A percentile compares a stretch with the other conserved stretches of the same genome.
Conservation (phyloP, 176 grass and related monocot species). For the Paspalum notatum region DNA sequence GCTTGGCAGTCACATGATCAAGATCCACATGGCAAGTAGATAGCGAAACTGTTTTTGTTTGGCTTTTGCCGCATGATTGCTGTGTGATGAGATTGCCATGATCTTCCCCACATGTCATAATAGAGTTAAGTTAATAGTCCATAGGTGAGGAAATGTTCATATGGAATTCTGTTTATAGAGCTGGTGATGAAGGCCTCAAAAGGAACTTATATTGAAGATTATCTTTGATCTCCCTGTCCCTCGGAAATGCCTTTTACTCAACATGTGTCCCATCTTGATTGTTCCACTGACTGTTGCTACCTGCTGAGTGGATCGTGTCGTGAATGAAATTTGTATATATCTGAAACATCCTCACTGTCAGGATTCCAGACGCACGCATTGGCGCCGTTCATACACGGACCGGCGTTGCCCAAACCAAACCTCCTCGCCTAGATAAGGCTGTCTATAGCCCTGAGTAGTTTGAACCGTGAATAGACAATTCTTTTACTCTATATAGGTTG, state of each 20-base stretch:
- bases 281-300: background rate
- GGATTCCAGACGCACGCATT: background rate
- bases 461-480: no score
- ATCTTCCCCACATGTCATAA: constrained; percentile 29
- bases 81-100: constrained; percentile 28
- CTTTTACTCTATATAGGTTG: no score
- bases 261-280: background rate
- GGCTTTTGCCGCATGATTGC: constrained; percentile 25
- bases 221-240: constrained; percentile 20
- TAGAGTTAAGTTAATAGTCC: constrained; percentile 37
- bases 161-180: constrained; percentile 38
- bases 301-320: background rate
- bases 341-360: background rate
- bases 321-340: background rate
- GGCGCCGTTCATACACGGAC: no score
- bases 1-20: constrained; percentile 47
- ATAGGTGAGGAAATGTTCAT: constrained; percentile 43
- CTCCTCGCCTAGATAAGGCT: background rate
- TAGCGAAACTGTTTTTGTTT: background rate
- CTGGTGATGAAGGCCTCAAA: background rate
- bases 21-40: background rate
- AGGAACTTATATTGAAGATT: constrained; percentile 38
- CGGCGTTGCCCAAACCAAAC: background rate
- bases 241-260: background rate
- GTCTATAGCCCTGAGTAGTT: no score